Percentiles rank a stretch among this genome's conserved stretches.
Evolutionary conservation across 2,329 filamentous ascomycete species (phyloP).

Genomic region (Endothia cerciana): DNA sequence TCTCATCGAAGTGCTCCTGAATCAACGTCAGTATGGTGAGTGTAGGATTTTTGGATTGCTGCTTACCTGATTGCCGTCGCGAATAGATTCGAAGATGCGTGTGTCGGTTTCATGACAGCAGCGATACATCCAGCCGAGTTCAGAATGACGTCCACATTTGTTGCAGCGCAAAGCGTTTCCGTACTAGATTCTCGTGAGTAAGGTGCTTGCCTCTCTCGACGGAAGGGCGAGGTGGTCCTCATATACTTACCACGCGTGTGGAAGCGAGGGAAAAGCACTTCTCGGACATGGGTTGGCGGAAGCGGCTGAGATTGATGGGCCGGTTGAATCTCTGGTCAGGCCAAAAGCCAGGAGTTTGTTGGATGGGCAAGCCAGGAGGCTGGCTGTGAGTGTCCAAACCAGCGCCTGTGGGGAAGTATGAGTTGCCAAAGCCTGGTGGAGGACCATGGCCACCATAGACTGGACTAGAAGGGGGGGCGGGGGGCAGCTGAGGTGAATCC

Average conservation of each 20-base stretch:
- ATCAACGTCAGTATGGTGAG: conserved; percentile 3
- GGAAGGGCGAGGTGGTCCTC: conserved; percentile 15
- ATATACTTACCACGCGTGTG: conserved; percentile 25
- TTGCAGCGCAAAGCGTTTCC: conserved; percentile 57
- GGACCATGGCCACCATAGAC: neutral
- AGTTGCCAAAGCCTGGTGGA: conserved; percentile 10
- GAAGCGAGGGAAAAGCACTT: conserved; percentile 26
- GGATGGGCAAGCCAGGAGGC: neutral
- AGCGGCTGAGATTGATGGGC: neutral
- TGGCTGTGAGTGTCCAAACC: neutral
- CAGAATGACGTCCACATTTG: conserved; percentile 58
- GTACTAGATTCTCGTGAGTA: conserved; percentile 68
- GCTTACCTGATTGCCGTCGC: conserved; percentile 27
- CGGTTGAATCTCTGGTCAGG: neutral
- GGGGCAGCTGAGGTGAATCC: neutral
- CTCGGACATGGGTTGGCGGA: conserved; percentile 9
- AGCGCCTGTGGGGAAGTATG: neutral
- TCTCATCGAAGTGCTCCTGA: conserved; percentile 38
- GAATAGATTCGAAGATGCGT: conserved; percentile 42
- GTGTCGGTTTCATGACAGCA: conserved; percentile 68
- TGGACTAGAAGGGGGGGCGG: neutral
- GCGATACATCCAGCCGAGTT: conserved; percentile 73
- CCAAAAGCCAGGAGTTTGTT: neutral
- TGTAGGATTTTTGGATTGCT: conserved; percentile 18
- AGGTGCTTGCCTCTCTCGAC: conserved; percentile 46